phyloP scores from a whole-genome alignment of 2,329 filamentous ascomycete species.

The Venturiaceae sp. region DNA sequence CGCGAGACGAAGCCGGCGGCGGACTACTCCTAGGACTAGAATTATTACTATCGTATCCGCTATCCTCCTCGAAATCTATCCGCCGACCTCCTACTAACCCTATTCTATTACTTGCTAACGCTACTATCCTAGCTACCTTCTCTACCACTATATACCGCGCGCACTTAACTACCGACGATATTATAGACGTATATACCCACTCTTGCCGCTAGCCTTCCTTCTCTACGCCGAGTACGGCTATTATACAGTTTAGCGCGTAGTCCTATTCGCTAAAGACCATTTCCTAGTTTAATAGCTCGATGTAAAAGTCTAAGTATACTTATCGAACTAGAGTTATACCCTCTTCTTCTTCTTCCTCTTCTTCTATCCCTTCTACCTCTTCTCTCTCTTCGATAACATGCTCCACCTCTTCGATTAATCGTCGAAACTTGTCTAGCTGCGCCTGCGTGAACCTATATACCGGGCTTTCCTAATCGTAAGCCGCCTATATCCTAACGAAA shows the following conservation, averaged over 20 bases:
- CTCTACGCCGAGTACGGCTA: slow-evolving; percentile 16
- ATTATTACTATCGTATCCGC: slow-evolving; percentile 8
- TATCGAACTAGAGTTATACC: background rate
- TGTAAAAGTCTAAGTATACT: background rate
- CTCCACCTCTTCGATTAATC: slow-evolving; percentile 9
- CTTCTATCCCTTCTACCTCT: slow-evolving; percentile 8
- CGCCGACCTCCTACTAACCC: background rate
- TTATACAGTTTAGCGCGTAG: slow-evolving; percentile 13
- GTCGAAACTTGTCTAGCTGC: slow-evolving; percentile 11
- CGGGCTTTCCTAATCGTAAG: slow-evolving; percentile 12
- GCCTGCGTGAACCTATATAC: slow-evolving; percentile 12
- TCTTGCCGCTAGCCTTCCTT: slow-evolving; percentile 12
- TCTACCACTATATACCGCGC: slow-evolving; percentile 15
- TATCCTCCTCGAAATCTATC: slow-evolving; percentile 2
- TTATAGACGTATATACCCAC: slow-evolving; percentile 12
- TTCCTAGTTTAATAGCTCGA: slow-evolving; percentile 11
- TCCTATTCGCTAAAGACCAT: slow-evolving; percentile 14
- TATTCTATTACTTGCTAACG: background rate
- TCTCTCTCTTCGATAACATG: background rate
- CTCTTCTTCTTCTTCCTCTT: background rate
- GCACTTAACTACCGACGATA: slow-evolving; percentile 15
- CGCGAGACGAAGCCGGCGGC: no score
- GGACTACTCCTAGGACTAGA: no score
- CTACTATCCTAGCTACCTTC: slow-evolving; percentile 9
- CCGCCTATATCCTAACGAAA: background rate